phyloP scores from a whole-genome alignment of 495 filamentous ascomycete species.

The Parmelia sp. region DNA sequence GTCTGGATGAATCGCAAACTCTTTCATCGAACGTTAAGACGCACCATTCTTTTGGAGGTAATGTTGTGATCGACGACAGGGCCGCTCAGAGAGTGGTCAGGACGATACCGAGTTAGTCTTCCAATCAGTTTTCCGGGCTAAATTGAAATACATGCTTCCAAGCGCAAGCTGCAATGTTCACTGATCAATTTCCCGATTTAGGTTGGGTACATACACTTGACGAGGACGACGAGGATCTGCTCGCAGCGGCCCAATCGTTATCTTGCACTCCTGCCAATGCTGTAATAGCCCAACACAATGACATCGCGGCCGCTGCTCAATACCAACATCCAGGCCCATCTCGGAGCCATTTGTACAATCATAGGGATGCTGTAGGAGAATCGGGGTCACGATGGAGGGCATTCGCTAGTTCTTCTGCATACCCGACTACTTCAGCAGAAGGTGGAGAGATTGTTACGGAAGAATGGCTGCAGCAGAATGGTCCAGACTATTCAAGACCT shows the following conservation, averaged over 20 bases:
- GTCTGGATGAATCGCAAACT: slow-evolving; percentile 17
- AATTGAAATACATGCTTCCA: no score
- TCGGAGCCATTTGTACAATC: slow-evolving; percentile 26
- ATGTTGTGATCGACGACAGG: slow-evolving; percentile 22
- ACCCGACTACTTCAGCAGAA: slow-evolving; percentile 40
- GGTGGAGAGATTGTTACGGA: slow-evolving; percentile 48
- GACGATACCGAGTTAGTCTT: slow-evolving; percentile 33
- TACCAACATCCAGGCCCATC: slow-evolving; percentile 22
- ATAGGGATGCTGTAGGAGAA: slow-evolving; percentile 25
- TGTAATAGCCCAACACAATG: slow-evolving; percentile 55
- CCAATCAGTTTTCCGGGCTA: not conserved
- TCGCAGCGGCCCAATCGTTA: slow-evolving; percentile 34
- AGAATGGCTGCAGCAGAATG: slow-evolving; percentile 54
- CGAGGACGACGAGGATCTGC: slow-evolving; percentile 34
- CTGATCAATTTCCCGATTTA: slow-evolving; percentile 20
- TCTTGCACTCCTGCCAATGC: slow-evolving; percentile 45
- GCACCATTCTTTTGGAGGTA: slow-evolving; percentile 23
- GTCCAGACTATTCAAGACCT: slow-evolving; percentile 50
- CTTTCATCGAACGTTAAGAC: slow-evolving; percentile 29
- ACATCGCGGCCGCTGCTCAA: slow-evolving; percentile 40
- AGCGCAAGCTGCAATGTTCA: not conserved
- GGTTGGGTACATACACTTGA: slow-evolving; percentile 53
- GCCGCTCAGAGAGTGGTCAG: slow-evolving; percentile 31
- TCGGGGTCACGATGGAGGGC: slow-evolving; percentile 55
- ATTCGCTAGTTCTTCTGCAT: slow-evolving; percentile 51